A percentile compares a stretch with the other conserved stretches of the same genome.
phyloP scores from a whole-genome alignment of 495 filamentous ascomycete genomes.

The Penicillium alfredii region DNA sequence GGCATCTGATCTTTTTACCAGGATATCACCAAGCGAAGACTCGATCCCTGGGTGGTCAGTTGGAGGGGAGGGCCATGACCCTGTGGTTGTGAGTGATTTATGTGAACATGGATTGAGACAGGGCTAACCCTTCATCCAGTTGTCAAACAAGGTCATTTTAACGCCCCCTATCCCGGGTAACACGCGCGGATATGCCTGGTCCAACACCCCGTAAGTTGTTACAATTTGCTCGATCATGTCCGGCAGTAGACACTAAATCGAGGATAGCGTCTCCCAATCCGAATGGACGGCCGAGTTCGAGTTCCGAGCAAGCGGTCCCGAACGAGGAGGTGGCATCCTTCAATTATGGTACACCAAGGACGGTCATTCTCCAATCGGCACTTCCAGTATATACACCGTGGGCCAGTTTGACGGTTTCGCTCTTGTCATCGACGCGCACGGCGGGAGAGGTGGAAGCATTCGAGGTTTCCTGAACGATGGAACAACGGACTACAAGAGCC shows the following conservation, averaged over 20 bases:
- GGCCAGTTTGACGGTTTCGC: slow-evolving; percentile 80
- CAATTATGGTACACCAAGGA: slow-evolving; percentile 87
- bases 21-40: slow-evolving; percentile 51
- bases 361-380: slow-evolving; percentile 56
- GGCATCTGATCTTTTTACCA: slow-evolving; percentile 27
- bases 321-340: slow-evolving; percentile 81
- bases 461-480: slow-evolving; percentile 95
- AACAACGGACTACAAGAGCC: slow-evolving; percentile 67
- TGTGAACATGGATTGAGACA: no score
- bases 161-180: slow-evolving; percentile 88
- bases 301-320: slow-evolving; percentile 81
- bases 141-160: slow-evolving; percentile 87
- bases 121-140: slow-evolving; percentile 33
- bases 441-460: slow-evolving; percentile 72
- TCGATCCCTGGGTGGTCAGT: slow-evolving; percentile 61
- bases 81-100: slow-evolving; percentile 54
- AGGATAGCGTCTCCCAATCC: slow-evolving; percentile 44
- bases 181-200: slow-evolving; percentile 76
- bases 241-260: background rate
- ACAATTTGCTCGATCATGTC: no score
- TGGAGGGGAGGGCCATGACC: slow-evolving; percentile 61
- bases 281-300: slow-evolving; percentile 79
- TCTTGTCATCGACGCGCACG: slow-evolving; percentile 81
- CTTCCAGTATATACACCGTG: slow-evolving; percentile 74
- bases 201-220: slow-evolving; percentile 53